Evolutionary conservation across 352 stramenopile species (phyloP).

Genomic region (Plasmopara muralis): DNA sequence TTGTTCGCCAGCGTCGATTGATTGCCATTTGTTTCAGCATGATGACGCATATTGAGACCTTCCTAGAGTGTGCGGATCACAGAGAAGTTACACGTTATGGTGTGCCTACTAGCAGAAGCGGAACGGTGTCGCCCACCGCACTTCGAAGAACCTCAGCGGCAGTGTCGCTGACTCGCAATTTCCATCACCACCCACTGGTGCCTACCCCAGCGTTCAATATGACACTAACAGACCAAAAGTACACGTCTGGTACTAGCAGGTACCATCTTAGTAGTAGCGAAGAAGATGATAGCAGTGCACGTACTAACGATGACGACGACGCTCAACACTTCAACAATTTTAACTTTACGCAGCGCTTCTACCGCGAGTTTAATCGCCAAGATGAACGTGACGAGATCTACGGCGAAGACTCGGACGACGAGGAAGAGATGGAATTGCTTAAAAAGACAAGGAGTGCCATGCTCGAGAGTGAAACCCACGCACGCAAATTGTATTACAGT

Average conservation of each 20-base stretch:
- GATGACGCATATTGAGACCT: constrained; percentile 58
- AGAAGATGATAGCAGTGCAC: constrained; percentile 11
- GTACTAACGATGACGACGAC: constrained; percentile 11
- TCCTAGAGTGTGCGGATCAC: constrained; percentile 49
- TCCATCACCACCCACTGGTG: constrained; percentile 23
- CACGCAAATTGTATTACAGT: constrained; percentile 37
- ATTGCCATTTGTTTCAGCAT: constrained; percentile 72
- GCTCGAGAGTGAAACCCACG: constrained; percentile 35
- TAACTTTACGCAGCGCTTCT: constrained; percentile 31
- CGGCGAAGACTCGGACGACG: constrained; percentile 35
- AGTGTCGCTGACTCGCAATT: constrained; percentile 19
- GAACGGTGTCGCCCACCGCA: constrained; percentile 13
- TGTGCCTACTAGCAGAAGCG: constrained; percentile 7
- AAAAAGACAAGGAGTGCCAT: constrained; percentile 56
- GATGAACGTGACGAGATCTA: constrained; percentile 13
- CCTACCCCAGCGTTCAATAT: constrained; percentile 23
- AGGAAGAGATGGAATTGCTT: constrained; percentile 44
- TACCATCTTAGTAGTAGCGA: constrained; percentile 8
- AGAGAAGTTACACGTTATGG: constrained; percentile 7
- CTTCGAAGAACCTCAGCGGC: constrained; percentile 21
- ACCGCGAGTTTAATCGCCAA: constrained; percentile 29
- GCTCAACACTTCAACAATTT: constrained; percentile 25
- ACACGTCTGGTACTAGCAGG: constrained; percentile 11
- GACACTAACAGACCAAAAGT: constrained; percentile 13
- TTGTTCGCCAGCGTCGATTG: constrained; percentile 49